Percentiles rank a stretch among this genome's conserved stretches.
These are phyloP conservation scores for Cyberlindnera nakhonratchasimensis DNA, from an alignment of 805 yeast genomes.

Conservation along the genomic window DNA sequence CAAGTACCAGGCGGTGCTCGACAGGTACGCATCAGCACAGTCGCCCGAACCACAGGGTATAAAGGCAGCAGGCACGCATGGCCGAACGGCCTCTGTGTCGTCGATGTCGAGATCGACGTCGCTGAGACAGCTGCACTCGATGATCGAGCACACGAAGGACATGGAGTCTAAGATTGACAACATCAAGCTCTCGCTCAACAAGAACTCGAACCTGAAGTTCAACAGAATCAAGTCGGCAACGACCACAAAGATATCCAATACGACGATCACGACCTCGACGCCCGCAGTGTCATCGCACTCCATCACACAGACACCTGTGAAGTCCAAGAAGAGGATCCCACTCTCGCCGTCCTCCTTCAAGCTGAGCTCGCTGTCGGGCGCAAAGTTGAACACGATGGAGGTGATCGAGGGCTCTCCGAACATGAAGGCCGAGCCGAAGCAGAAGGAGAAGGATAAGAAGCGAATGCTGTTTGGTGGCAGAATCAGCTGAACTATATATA, in stretches of 20 bases:
- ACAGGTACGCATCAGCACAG: not conserved
- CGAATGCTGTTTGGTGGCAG: slow-evolving; percentile 6
- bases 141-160: slow-evolving; percentile 29
- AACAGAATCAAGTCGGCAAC: slow-evolving; percentile 19
- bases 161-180: slow-evolving; percentile 29
- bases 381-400: slow-evolving; percentile 14
- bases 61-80: slow-evolving; percentile 2
- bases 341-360: slow-evolving; percentile 27
- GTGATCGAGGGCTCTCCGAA: slow-evolving; percentile 27
- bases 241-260: slow-evolving; percentile 22
- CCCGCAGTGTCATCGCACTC: slow-evolving; percentile 13
- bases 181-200: slow-evolving; percentile 25
- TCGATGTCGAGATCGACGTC: slow-evolving; percentile 28
- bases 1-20: slow-evolving; percentile 10
- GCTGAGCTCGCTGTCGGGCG: slow-evolving; percentile 20
- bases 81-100: not conserved
- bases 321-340: slow-evolving; percentile 18
- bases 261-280: slow-evolving; percentile 23
- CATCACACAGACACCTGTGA: slow-evolving; percentile 1
- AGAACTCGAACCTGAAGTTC: slow-evolving; percentile 11
- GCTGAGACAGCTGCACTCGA: slow-evolving; percentile 29
- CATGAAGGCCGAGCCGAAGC: slow-evolving; percentile 1
- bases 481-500: not conserved
- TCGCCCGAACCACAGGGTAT: not conserved
- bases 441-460: slow-evolving; percentile 1